Evolutionary conservation across 2,329 filamentous ascomycete genomes (phyloP).

Genomic region (Aureobasidium pullulans): DNA sequence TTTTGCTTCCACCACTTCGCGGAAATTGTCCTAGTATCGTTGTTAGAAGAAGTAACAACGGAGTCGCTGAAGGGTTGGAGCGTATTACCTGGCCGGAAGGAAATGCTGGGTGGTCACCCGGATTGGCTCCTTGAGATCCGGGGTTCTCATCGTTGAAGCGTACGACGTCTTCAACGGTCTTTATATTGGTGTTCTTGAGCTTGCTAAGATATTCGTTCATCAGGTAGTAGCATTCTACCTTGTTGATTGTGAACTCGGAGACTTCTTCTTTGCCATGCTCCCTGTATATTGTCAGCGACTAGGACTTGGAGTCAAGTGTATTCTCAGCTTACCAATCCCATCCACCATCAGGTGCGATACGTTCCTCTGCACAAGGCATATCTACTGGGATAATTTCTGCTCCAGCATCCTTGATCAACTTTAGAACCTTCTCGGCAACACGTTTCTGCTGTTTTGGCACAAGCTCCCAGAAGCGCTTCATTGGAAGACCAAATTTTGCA

Average conservation of each 20-base stretch:
- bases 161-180: conserved; percentile 19
- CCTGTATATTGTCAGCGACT: conserved; percentile 5
- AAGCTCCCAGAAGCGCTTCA: conserved; percentile 56
- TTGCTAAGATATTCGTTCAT: conserved; percentile 21
- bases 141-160: conserved; percentile 19
- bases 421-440: conserved; percentile 42
- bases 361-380: conserved; percentile 25
- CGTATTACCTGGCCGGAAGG: conserved; percentile 22
- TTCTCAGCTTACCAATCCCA: conserved; percentile 24
- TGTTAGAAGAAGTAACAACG: neutral
- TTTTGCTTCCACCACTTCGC: conserved; percentile 14
- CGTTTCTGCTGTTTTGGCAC: conserved; percentile 44
- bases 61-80: neutral
- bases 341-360: conserved; percentile 21
- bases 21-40: conserved; percentile 17
- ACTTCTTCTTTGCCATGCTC: conserved; percentile 16
- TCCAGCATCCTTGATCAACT: conserved; percentile 47
- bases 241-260: conserved; percentile 21
- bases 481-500: conserved; percentile 56
- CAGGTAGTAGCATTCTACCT: conserved; percentile 21
- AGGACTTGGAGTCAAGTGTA: no score
- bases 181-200: conserved; percentile 18
- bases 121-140: conserved; percentile 21
- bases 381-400: conserved; percentile 22
- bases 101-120: conserved; percentile 23